These are phyloP conservation scores for Scenedesmus sp. DNA, from an alignment of 163 green algal species.

Conservation along the genomic window DNA sequence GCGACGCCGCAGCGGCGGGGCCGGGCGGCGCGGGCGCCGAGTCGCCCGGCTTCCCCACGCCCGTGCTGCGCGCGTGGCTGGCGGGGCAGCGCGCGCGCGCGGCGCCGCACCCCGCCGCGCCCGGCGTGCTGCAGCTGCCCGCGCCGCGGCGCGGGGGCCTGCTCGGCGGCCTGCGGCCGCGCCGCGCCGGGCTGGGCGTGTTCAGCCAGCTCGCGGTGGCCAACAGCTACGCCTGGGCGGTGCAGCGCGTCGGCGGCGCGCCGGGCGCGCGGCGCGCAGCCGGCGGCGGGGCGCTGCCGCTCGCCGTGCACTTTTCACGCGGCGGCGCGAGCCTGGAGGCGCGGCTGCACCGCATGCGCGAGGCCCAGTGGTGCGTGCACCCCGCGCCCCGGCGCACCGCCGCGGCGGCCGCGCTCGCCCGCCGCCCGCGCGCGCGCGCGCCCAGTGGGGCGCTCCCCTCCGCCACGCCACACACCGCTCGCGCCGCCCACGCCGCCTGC, in stretches of 20 bases:
- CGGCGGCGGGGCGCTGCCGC: not conserved
- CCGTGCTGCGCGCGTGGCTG: too few species aligned
- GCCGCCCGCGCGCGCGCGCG: not conserved
- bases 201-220: slow-evolving; percentile 15
- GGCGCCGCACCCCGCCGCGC: not conserved
- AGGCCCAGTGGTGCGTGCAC: slow-evolving; percentile 34
- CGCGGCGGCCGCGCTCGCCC: not conserved
- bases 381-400: not conserved
- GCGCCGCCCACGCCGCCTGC: not conserved
- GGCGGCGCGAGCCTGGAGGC: slow-evolving; percentile 27
- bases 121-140: slow-evolving; percentile 5
- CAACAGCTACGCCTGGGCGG: slow-evolving; percentile 39
- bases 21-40: not conserved
- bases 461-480: not conserved
- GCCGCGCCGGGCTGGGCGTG: slow-evolving; percentile 15
- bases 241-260: slow-evolving; percentile 23
- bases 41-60: not conserved
- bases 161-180: not conserved
- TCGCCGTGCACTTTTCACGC: slow-evolving; percentile 30
- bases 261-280: not conserved
- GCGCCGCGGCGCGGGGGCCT: not conserved
- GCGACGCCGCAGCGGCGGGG: not conserved
- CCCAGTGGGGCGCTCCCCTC: not conserved
- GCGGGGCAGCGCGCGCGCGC: not conserved
- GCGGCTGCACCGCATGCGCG: slow-evolving; percentile 36